These are phyloP conservation scores for Cercospora sp. DNA, from an alignment of 2,329 filamentous ascomycete species.

Conservation along the genomic window DNA sequence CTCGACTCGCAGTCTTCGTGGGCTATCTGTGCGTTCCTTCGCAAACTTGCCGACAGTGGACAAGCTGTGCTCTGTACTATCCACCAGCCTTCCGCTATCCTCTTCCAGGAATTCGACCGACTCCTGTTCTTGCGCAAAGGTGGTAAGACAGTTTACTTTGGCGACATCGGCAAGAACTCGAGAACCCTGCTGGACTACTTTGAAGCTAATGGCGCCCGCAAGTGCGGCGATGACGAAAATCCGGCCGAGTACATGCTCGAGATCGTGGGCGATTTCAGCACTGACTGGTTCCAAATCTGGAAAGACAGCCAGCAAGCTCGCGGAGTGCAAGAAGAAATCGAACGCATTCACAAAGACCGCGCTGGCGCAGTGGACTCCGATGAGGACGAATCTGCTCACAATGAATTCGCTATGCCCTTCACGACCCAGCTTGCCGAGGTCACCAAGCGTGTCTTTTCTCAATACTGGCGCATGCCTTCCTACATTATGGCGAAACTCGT, in stretches of 20 bases:
- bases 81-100: constrained; percentile 48
- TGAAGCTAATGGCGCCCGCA: constrained; percentile 61
- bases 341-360: constrained; percentile 44
- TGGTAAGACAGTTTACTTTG: constrained; percentile 51
- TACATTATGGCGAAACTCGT: constrained; percentile 61
- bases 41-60: constrained; percentile 57
- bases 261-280: constrained; percentile 42
- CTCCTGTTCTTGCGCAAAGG: constrained; percentile 48
- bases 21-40: constrained; percentile 63
- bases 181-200: constrained; percentile 55
- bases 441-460: constrained; percentile 47
- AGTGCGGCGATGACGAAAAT: constrained; percentile 61
- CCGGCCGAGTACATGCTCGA: constrained; percentile 77
- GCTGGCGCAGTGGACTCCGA: constrained; percentile 31
- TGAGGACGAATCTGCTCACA: constrained; percentile 39
- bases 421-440: constrained; percentile 41
- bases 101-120: constrained; percentile 50
- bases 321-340: constrained; percentile 43
- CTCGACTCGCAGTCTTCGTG: constrained; percentile 65
- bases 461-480: constrained; percentile 48
- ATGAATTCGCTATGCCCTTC: constrained; percentile 50
- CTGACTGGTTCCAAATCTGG: constrained; percentile 48
- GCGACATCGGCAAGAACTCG: constrained; percentile 49
- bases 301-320: constrained; percentile 35
- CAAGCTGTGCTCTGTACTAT: constrained; percentile 52